Evolutionary conservation across 2,329 filamentous ascomycete genomes (phyloP).

Genomic region (Exophiala bonariae): DNA sequence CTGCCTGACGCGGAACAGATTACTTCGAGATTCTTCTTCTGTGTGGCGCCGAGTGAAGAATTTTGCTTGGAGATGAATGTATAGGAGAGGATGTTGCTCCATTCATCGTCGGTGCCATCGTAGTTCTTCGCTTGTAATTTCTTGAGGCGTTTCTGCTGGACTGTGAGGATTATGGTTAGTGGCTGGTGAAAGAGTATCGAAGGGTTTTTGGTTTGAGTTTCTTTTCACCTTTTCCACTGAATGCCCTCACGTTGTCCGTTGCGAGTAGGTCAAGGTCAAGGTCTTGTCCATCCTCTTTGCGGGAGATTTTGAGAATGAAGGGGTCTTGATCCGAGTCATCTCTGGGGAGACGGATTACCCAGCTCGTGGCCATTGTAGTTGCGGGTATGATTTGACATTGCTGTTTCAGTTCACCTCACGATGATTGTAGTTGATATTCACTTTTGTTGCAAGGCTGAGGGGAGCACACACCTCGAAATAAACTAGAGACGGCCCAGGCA

Average conservation of each 20-base stretch:
- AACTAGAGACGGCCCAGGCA: too few species aligned
- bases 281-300: conserved; percentile 30
- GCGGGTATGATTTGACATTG: too few species aligned
- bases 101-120: conserved; percentile 44
- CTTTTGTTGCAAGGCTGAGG: too few species aligned
- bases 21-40: conserved; percentile 20
- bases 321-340: conserved; percentile 13
- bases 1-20: conserved; percentile 20
- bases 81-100: conserved; percentile 37
- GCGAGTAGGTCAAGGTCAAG: conserved; percentile 57
- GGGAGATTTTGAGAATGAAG: conserved; percentile 52
- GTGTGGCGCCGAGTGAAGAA: conserved; percentile 1
- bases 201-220: too few species aligned
- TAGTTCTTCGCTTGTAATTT: conserved; percentile 44
- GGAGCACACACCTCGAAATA: too few species aligned
- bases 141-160: conserved; percentile 38
- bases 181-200: too few species aligned
- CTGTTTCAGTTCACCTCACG: too few species aligned
- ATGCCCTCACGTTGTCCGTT: conserved; percentile 59
- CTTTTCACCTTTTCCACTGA: conserved; percentile 48
- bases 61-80: conserved; percentile 30
- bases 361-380: conserved; percentile 9
- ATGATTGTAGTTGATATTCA: too few species aligned
- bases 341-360: conserved; percentile 18
- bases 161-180: too few species aligned